Conservation (phyloP, 352 stramenopile genomes). For the Phytophthora agathidicida region DNA sequence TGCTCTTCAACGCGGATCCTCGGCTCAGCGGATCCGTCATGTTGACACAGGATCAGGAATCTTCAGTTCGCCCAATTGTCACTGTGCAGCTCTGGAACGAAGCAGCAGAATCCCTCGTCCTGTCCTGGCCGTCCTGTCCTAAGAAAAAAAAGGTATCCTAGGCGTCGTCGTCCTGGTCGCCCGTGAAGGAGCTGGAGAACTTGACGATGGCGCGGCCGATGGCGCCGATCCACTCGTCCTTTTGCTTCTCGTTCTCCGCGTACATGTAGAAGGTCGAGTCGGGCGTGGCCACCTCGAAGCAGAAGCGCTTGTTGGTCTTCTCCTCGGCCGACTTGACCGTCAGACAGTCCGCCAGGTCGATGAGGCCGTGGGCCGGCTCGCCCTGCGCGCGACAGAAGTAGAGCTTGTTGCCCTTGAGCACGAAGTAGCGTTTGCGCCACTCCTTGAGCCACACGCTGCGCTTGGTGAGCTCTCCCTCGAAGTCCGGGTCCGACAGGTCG, state of each 20-base stretch:
- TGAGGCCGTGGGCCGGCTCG: slow-evolving; percentile 86
- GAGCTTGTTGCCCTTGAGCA: slow-evolving; percentile 92
- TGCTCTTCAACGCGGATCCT: too few species aligned
- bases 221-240: slow-evolving; percentile 94
- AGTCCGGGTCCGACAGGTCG: slow-evolving; percentile 85
- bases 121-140: slow-evolving; percentile 15
- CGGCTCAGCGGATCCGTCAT: too few species aligned
- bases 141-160: too few species aligned
- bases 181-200: slow-evolving; percentile 96
- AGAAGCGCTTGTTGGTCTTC: slow-evolving; percentile 93
- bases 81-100: not conserved
- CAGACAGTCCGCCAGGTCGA: slow-evolving; percentile 90
- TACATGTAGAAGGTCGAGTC: slow-evolving; percentile 93
- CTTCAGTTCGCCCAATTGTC: slow-evolving; percentile 12
- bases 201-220: slow-evolving; percentile 98
- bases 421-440: slow-evolving; percentile 91
- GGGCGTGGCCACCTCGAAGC: slow-evolving; percentile 90
- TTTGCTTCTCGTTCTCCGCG: slow-evolving; percentile 91
- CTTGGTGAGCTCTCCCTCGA: slow-evolving; percentile 91
- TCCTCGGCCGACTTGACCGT: slow-evolving; percentile 92
- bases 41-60: too few species aligned
- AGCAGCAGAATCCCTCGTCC: not conserved
- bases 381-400: slow-evolving; percentile 85
- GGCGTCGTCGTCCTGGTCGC: slow-evolving; percentile 85
- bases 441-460: slow-evolving; percentile 93